Conservation (phyloP, 495 filamentous ascomycete genomes). For the Trichoderma asperelloides region DNA sequence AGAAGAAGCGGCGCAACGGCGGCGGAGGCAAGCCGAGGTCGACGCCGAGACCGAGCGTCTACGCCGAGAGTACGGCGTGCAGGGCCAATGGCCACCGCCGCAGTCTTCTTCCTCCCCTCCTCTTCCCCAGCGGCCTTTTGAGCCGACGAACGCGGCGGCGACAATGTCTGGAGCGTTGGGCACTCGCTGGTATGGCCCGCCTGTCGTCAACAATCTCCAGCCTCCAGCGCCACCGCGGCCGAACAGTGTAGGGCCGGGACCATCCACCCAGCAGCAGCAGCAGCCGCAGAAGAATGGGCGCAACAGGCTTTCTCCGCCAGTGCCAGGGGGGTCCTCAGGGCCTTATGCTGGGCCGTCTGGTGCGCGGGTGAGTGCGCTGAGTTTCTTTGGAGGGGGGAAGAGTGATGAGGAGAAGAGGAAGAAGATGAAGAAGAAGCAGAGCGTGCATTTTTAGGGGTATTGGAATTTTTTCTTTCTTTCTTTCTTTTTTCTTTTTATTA, state of each 20-base stretch:
- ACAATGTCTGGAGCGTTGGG: not conserved
- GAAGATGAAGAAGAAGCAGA: conserved; percentile 37
- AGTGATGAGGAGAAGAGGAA: conserved; percentile 25
- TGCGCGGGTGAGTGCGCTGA: conserved; percentile 15
- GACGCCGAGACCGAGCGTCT: conserved; percentile 80
- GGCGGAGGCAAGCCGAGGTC: conserved; percentile 60
- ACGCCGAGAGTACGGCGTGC: conserved; percentile 58
- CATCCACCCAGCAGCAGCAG: conserved; percentile 15
- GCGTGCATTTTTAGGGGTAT: conserved; percentile 27
- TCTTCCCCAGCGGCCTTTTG: not conserved
- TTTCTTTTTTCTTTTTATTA: not conserved
- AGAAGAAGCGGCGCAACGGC: conserved; percentile 64
- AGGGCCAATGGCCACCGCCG: conserved; percentile 20
- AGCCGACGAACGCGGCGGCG: not conserved
- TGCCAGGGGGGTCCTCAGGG: conserved; percentile 14
- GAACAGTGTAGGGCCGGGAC: conserved; percentile 31
- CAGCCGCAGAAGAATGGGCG: not conserved
- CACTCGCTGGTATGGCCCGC: conserved; percentile 2
- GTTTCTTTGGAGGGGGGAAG: conserved; percentile 19
- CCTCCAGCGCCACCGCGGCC: conserved; percentile 32
- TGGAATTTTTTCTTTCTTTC: not conserved
- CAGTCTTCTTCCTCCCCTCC: conserved; percentile 12
- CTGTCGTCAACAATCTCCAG: conserved; percentile 4
- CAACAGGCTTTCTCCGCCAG: conserved; percentile 5
- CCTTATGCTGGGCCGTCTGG: conserved; percentile 8